phyloP scores from a whole-genome alignment of 164 flowering plant species.

The Tinospora cordifolia region DNA sequence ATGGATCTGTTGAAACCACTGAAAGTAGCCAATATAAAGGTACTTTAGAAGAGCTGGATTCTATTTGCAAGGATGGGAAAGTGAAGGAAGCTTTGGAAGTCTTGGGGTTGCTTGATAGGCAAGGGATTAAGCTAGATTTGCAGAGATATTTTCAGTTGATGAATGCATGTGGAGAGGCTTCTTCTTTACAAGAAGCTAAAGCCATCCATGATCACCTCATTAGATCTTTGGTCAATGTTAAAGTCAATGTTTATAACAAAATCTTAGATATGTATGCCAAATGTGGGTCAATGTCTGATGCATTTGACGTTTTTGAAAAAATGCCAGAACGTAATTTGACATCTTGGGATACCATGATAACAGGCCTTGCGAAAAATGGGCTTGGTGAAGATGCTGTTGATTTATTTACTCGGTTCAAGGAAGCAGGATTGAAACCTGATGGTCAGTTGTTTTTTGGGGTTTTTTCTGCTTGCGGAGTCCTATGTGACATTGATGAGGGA shows the following conservation, averaged over 20 bases:
- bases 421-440: conserved; percentile 58
- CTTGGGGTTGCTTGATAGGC: conserved; percentile 36
- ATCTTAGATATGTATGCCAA: conserved; percentile 58
- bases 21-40: conserved; percentile 23
- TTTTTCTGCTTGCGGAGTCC: conserved; percentile 50
- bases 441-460: conserved; percentile 52
- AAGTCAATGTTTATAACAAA: conserved; percentile 36
- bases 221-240: conserved; percentile 24
- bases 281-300: conserved; percentile 62
- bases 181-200: conserved; percentile 54
- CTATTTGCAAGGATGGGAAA: conserved; percentile 43
- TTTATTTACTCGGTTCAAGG: conserved; percentile 48
- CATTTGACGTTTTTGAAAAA: conserved; percentile 36
- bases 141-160: conserved; percentile 37
- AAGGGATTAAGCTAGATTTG: conserved; percentile 35
- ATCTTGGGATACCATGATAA: conserved; percentile 73
- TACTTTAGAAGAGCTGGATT: conserved; percentile 51
- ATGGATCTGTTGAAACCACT: conserved; percentile 19
- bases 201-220: conserved; percentile 39
- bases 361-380: conserved; percentile 51
- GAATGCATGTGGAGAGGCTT: conserved; percentile 50
- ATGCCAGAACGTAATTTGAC: conserved; percentile 57
- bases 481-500: conserved; percentile 57
- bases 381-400: conserved; percentile 69
- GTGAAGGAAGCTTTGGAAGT: conserved; percentile 57